These are phyloP conservation scores for Spongispora temasekensis DNA, from an alignment of 1,284 basidiomycete species.

Conservation along the genomic window DNA sequence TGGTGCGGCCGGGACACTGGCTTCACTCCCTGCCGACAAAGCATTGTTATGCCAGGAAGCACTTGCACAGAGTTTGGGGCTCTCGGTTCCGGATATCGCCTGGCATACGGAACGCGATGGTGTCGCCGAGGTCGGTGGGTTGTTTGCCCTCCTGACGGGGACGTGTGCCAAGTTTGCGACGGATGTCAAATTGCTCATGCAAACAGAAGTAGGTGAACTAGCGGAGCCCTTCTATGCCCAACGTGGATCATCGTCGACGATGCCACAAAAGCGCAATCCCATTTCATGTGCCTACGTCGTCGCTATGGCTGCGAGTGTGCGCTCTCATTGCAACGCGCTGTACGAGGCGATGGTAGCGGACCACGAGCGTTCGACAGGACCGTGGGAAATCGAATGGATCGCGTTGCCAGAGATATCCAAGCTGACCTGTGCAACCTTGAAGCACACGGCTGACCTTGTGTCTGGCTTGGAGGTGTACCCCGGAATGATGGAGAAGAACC, in stretches of 20 bases:
- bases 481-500: conserved; percentile 41
- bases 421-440: conserved; percentile 41
- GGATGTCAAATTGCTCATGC: conserved; percentile 48
- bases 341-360: conserved; percentile 49
- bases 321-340: conserved; percentile 38
- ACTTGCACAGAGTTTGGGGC: conserved; percentile 36
- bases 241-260: conserved; percentile 47
- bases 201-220: conserved; percentile 46
- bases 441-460: conserved; percentile 38
- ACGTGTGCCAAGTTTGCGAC: conserved; percentile 46
- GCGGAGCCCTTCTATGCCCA: conserved; percentile 43
- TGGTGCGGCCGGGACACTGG: conserved; percentile 46
- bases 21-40: conserved; percentile 41
- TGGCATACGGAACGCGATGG: conserved; percentile 49
- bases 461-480: conserved; percentile 42
- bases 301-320: conserved; percentile 41
- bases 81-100: conserved; percentile 42
- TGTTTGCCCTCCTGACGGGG: conserved; percentile 43
- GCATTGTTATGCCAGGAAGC: conserved; percentile 40
- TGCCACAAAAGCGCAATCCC: conserved; percentile 50
- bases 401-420: conserved; percentile 45
- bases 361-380: conserved; percentile 48
- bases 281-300: conserved; percentile 45
- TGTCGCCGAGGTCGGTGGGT: conserved; percentile 43
- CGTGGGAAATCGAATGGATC: conserved; percentile 52